phyloP scores from a whole-genome alignment of 2,329 filamentous ascomycete species.

The Aspergillus uvarum region DNA sequence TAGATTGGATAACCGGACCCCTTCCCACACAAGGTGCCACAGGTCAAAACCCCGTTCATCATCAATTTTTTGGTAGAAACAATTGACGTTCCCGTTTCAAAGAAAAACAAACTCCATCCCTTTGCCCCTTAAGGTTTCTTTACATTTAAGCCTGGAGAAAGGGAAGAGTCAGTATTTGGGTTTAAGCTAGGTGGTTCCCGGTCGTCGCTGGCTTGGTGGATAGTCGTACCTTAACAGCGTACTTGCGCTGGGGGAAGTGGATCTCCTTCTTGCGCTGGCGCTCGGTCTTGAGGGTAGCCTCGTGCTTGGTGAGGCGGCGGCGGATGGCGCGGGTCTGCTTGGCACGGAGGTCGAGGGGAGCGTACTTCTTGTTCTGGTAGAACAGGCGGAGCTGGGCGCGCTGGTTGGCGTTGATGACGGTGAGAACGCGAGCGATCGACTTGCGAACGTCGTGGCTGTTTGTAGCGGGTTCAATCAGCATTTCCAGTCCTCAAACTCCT shows the following conservation, averaged over 20 bases:
- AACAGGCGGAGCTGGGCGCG: slow-evolving; percentile 95
- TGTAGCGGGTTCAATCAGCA: slow-evolving; percentile 29
- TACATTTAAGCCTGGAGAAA: slow-evolving; percentile 32
- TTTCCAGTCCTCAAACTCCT: neutral
- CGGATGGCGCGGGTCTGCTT: slow-evolving; percentile 99
- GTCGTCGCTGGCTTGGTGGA: neutral
- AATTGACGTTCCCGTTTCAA: slow-evolving; percentile 21
- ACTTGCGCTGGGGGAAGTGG: slow-evolving; percentile 99
- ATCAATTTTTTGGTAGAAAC: slow-evolving; percentile 8
- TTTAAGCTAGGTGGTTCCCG: neutral
- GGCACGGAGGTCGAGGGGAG: slow-evolving; percentile 94
- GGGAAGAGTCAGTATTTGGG: slow-evolving; percentile 3
- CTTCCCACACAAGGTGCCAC: neutral
- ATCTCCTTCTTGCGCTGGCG: slow-evolving; percentile 95
- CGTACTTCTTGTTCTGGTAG: slow-evolving; percentile 99
- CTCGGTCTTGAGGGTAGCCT: slow-evolving; percentile 78
- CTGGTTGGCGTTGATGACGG: slow-evolving; percentile 99
- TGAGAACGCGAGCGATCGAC: slow-evolving; percentile 97
- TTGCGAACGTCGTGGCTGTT: slow-evolving; percentile 96
- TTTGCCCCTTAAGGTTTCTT: slow-evolving; percentile 1
- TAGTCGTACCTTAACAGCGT: slow-evolving; percentile 88
- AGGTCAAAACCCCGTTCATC: neutral
- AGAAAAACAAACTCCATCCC: neutral
- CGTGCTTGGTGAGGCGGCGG: slow-evolving; percentile 88
- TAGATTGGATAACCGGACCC: neutral